Base-by-base conservation (phyloP, 2,329 filamentous ascomycete species). In the Sporothrix curviconia region DNA sequence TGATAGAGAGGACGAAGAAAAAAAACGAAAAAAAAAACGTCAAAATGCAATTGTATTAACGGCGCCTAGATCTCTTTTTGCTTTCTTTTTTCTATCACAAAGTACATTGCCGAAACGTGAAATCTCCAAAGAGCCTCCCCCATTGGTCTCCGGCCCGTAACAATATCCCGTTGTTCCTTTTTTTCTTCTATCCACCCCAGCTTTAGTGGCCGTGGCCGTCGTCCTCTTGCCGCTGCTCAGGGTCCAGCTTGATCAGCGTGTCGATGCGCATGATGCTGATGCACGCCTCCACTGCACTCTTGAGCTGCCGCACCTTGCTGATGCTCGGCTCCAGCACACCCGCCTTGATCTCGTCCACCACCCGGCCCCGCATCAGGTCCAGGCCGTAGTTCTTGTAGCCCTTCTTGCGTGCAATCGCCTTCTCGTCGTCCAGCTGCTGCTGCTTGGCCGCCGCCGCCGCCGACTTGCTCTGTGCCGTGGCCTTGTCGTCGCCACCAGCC, bases 241-340 rank as follows among this genome's bases (percentile, higher is more conserved):
- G 92, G 79, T 99, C 94, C 73, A 99, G 78, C 79, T 95, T 95
- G 76, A 99, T 97, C 74, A 99, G 80, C 64, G 94, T 97, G 78
- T 99, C 94, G 71, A 99, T 99, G 68, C 94, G 84, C 94, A 99
- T 97, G 72, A 99, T 97, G 69, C 91, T 89, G 74, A 99, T 95
- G 74, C 94, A 97, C 56, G 94, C 94, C 77, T 99, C 94, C 51
- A 99, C 94, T 28, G 94, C 94, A 74, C 89, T 95, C 86, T 99
- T 99, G 69, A 99, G 79, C 79, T 97, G 94, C 74, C 92, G 88
- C 65, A 99, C 83, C 81, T 99, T 99, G 82, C 92, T 96, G 79
- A 99, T 91, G 74, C 89, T 95, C 32, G 94, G 94, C 78, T 99
- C 94, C 69, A 99, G 74, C 61, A 99, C 92, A 69, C 94, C 94